phyloP scores from a whole-genome alignment of 2,329 filamentous ascomycete genomes.

The Ophiosphaerella korrae region DNA sequence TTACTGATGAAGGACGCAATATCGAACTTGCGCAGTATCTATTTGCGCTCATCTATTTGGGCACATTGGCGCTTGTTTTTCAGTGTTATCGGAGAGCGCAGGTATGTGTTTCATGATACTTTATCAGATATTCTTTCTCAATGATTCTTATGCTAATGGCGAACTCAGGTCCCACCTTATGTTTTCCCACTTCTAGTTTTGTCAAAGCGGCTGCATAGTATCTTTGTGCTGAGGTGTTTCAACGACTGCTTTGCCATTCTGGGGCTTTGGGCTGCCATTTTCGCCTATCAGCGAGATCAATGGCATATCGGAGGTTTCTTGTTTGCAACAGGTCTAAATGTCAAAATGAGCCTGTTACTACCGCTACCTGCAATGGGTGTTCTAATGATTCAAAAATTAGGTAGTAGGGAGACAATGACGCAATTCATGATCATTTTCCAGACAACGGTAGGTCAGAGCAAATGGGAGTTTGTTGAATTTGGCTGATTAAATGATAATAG shows the following conservation, averaged over 20 bases:
- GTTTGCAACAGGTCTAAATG: slow-evolving; percentile 81
- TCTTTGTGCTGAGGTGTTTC: slow-evolving; percentile 91
- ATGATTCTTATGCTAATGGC: background rate
- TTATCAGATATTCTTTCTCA: background rate
- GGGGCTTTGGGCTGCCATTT: slow-evolving; percentile 82
- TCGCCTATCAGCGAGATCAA: slow-evolving; percentile 71
- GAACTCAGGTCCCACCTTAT: slow-evolving; percentile 75
- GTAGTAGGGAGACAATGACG: slow-evolving; percentile 67
- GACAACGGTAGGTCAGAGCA: slow-evolving; percentile 66
- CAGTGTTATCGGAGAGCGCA: slow-evolving; percentile 77
- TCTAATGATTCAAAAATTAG: slow-evolving; percentile 74
- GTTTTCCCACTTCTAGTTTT: slow-evolving; percentile 83
- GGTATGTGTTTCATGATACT: slow-evolving; percentile 50
- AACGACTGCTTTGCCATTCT: slow-evolving; percentile 91
- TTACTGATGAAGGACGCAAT: slow-evolving; percentile 77
- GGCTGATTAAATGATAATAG: slow-evolving; percentile 40
- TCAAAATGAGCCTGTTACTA: slow-evolving; percentile 93
- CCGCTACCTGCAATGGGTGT: slow-evolving; percentile 80
- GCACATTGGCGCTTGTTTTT: slow-evolving; percentile 76
- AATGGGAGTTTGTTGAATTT: background rate
- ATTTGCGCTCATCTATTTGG: slow-evolving; percentile 80
- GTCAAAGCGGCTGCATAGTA: slow-evolving; percentile 90
- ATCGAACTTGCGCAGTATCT: slow-evolving; percentile 82
- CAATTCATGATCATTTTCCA: slow-evolving; percentile 75
- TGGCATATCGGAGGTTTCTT: slow-evolving; percentile 75